These are phyloP conservation scores for Arthrobotrys conoides DNA, from an alignment of 2,329 filamentous ascomycete genomes.

Conservation along the genomic window DNA sequence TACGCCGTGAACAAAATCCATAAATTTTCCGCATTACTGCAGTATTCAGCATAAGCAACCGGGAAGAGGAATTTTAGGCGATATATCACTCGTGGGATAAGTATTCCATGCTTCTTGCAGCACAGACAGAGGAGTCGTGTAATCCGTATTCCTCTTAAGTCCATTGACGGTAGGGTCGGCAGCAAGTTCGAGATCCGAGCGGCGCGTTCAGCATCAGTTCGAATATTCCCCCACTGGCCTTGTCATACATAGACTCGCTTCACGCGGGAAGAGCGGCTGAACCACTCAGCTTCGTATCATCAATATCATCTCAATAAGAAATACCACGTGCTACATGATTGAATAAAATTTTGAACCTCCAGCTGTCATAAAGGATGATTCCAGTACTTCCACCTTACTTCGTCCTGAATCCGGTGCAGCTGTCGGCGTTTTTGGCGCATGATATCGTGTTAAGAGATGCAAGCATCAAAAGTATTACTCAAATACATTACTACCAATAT, in stretches of 20 bases:
- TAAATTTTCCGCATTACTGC: background rate
- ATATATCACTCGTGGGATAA: background rate
- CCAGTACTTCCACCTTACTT: background rate
- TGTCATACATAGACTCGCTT: constrained; percentile 12
- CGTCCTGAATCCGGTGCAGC: background rate
- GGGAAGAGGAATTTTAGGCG: constrained; percentile 17
- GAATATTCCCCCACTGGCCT: background rate
- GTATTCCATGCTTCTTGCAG: background rate
- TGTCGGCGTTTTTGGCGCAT: background rate
- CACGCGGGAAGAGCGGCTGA: constrained; percentile 32
- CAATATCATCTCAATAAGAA: background rate
- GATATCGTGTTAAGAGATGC: background rate
- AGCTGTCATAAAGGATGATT: background rate
- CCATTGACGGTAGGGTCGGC: background rate
- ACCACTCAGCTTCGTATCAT: constrained; percentile 10
- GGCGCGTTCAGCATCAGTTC: background rate
- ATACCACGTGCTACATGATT: background rate
- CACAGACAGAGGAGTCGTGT: no score
- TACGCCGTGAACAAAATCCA: background rate
- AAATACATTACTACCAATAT: constrained; percentile 1
- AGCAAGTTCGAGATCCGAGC: constrained; percentile 6
- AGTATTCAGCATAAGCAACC: background rate
- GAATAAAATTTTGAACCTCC: background rate
- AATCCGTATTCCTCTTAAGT: background rate
- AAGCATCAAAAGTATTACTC: background rate